Evolutionary conservation across 306 rosid species (phyloP).

Genomic region (Gynostemma pentaphyllum): DNA sequence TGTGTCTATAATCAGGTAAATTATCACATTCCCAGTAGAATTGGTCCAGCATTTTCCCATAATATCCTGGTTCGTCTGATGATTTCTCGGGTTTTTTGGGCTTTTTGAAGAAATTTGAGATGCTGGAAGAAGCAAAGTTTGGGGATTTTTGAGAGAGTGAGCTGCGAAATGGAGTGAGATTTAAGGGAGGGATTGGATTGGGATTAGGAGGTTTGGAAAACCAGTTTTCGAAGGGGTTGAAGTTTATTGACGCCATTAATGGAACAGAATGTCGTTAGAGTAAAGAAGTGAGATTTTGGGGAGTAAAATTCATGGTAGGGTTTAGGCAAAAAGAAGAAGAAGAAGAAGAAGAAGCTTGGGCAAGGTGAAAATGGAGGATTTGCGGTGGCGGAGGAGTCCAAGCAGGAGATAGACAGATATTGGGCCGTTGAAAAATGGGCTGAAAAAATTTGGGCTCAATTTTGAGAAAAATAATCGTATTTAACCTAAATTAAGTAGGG

Average conservation of each 20-base stretch:
- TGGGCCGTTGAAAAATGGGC: not conserved
- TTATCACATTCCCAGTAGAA: slow-evolving; percentile 60
- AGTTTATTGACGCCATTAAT: slow-evolving; percentile 69
- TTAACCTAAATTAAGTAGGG: too few relatives aligned
- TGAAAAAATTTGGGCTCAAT: not conserved
- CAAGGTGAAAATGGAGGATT: not conserved
- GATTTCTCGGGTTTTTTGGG: slow-evolving; percentile 23
- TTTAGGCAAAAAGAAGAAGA: not conserved
- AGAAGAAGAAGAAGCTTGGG: not conserved
- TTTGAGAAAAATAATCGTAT: too few relatives aligned
- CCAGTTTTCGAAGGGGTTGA: slow-evolving; percentile 75
- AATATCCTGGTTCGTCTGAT: slow-evolving; percentile 33
- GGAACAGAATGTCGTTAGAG: not conserved
- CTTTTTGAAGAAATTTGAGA: slow-evolving; percentile 27
- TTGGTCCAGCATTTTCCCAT: slow-evolving; percentile 39
- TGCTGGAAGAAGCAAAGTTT: slow-evolving; percentile 48
- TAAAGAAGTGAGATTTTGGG: not conserved
- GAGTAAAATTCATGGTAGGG: not conserved
- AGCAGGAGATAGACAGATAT: not conserved
- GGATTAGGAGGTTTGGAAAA: slow-evolving; percentile 62
- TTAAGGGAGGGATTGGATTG: slow-evolving; percentile 38
- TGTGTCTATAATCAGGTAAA: slow-evolving; percentile 47
- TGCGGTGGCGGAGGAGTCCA: slow-evolving; percentile 9
- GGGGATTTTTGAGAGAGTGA: slow-evolving; percentile 21
- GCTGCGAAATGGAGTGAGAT: slow-evolving; percentile 23